phyloP scores from a whole-genome alignment of 345 rosid genomes.

The Salix brachista region DNA sequence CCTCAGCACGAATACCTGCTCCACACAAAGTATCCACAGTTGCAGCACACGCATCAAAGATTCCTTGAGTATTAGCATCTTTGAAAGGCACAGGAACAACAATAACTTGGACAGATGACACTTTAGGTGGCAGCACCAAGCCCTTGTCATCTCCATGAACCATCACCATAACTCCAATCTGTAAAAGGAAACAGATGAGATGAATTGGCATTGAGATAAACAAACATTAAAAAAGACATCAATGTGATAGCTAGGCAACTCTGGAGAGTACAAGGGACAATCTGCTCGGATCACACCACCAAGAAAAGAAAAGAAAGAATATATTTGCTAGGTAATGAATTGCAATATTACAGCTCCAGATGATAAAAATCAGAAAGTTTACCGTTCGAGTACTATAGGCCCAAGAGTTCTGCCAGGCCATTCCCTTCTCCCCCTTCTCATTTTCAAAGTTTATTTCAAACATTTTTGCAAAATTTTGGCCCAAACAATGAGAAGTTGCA shows the following conservation, averaged over 20 bases:
- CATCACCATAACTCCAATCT: slow-evolving; percentile 99
- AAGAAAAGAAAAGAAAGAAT: neutral
- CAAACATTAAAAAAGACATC: neutral
- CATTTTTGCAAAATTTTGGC: slow-evolving; percentile 97
- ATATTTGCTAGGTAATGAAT: neutral
- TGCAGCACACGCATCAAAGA: slow-evolving; percentile 74
- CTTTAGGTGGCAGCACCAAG: slow-evolving; percentile 84
- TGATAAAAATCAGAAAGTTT: slow-evolving; percentile 8
- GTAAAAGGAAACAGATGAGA: neutral
- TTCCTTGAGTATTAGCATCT: slow-evolving; percentile 84
- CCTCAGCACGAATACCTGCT: slow-evolving; percentile 77
- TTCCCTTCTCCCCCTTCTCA: slow-evolving; percentile 81
- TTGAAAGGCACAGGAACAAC: slow-evolving; percentile 92
- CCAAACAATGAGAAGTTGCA: slow-evolving; percentile 95
- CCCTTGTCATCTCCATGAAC: slow-evolving; percentile 95
- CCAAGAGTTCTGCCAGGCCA: slow-evolving; percentile 99
- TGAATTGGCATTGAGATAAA: neutral
- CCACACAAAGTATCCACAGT: slow-evolving; percentile 56
- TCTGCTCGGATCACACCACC: neutral
- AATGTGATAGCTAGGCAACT: neutral
- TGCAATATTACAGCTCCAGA: neutral
- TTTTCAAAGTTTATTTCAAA: slow-evolving; percentile 87
- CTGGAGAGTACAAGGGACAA: neutral
- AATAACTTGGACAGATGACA: slow-evolving; percentile 78
- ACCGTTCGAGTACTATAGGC: slow-evolving; percentile 92